A percentile compares a stretch with the other conserved stretches of the same genome.
These are phyloP conservation scores for Gossypium laxum DNA, from an alignment of 441 rosid genomes.

Conservation along the genomic window DNA sequence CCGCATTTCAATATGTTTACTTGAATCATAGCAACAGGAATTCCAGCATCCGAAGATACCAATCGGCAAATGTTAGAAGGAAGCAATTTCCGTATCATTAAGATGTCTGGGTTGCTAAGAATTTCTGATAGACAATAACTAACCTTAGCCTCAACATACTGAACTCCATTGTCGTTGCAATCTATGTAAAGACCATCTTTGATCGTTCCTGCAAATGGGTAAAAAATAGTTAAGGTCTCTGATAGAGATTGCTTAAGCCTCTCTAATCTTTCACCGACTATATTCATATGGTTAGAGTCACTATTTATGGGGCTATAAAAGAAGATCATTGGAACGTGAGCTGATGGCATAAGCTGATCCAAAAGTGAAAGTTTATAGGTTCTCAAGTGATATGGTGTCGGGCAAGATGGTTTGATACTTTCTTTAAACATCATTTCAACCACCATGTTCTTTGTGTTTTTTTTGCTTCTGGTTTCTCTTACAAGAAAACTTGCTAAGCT, in stretches of 20 bases:
- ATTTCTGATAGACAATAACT: slow-evolving; percentile 17
- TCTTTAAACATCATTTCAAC: slow-evolving; percentile 27
- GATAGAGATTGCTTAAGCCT: slow-evolving; percentile 35
- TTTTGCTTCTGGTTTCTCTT: not conserved
- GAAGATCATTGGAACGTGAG: slow-evolving; percentile 30
- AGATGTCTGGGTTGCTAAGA: slow-evolving; percentile 24
- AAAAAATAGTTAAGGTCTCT: slow-evolving; percentile 30
- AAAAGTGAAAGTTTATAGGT: slow-evolving; percentile 37
- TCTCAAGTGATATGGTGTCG: slow-evolving; percentile 32
- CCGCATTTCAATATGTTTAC: slow-evolving; percentile 40
- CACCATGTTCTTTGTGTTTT: slow-evolving; percentile 21
- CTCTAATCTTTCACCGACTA: slow-evolving; percentile 9
- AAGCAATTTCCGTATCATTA: slow-evolving; percentile 19
- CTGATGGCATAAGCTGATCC: slow-evolving; percentile 30
- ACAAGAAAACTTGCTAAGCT: not conserved
- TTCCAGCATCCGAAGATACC: slow-evolving; percentile 2
- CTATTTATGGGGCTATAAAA: slow-evolving; percentile 19
- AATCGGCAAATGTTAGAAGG: not conserved
- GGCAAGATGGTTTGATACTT: slow-evolving; percentile 37
- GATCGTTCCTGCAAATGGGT: slow-evolving; percentile 46
- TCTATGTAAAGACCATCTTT: slow-evolving; percentile 29
- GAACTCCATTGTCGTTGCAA: slow-evolving; percentile 43
- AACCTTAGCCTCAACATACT: slow-evolving; percentile 30
- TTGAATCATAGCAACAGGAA: slow-evolving; percentile 33
- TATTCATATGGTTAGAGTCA: slow-evolving; percentile 9